Conservation (phyloP, 1,139 yeast species). For the Geotrichum fermentans region DNA sequence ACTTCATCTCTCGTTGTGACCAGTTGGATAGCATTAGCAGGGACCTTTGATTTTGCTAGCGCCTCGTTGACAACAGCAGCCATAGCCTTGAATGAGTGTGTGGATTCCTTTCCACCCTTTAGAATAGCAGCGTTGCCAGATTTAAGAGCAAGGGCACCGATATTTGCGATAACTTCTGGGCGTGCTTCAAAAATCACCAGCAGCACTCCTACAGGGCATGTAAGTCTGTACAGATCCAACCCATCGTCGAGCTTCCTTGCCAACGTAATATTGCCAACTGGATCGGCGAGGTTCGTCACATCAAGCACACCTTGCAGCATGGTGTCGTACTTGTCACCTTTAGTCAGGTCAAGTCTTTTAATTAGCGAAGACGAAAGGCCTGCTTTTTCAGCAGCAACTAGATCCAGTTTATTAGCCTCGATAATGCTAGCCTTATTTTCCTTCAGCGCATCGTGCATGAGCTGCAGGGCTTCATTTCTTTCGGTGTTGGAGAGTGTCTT, state of each 20-base stretch:
- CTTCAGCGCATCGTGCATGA: constrained; percentile 64
- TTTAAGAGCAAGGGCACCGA: constrained; percentile 90
- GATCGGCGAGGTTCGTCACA: constrained; percentile 83
- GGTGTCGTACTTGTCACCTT: constrained; percentile 78
- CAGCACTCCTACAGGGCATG: constrained; percentile 92
- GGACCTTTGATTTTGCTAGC: constrained; percentile 56
- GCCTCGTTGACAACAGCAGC: constrained; percentile 64
- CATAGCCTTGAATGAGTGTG: constrained; percentile 78
- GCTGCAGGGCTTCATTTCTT: constrained; percentile 66
- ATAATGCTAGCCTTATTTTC: constrained; percentile 58
- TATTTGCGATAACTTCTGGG: constrained; percentile 97
- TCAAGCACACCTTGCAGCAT: constrained; percentile 95
- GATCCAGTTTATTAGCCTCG: constrained; percentile 67
- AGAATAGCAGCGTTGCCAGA: constrained; percentile 89
- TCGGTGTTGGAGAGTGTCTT: constrained; percentile 71
- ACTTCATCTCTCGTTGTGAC: constrained; percentile 89
- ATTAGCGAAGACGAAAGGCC: constrained; percentile 64
- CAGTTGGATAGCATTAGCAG: constrained; percentile 74
- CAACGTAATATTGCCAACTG: constrained; percentile 78
- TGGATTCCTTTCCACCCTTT: constrained; percentile 94
- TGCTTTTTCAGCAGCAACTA: constrained; percentile 58
- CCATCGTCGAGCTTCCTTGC: constrained; percentile 85
- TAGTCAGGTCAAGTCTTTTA: constrained; percentile 76
- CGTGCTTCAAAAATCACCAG: constrained; percentile 92
- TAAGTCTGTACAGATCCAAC: constrained; percentile 69